These are phyloP conservation scores for Tribonema minus DNA, from an alignment of 108 stramenopile species.

Conservation along the genomic window DNA sequence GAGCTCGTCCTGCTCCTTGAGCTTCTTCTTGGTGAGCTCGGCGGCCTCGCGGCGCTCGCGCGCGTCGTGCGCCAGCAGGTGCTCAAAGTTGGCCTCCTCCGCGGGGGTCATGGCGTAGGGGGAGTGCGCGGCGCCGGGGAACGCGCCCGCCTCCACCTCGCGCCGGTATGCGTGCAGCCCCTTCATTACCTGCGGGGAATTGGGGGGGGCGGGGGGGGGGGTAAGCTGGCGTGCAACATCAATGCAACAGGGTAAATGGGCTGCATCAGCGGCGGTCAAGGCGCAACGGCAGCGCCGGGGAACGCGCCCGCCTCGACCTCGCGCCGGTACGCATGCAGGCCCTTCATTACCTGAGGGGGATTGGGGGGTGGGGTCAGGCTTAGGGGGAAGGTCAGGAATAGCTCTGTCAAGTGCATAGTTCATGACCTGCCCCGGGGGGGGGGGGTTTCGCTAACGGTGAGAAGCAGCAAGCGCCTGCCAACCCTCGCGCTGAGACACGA, in stretches of 20 bases:
- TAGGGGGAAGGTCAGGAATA: too few species aligned
- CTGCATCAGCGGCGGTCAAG: too few species aligned
- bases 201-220: too few species aligned
- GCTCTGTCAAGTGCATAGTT: too few species aligned
- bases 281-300: too few species aligned
- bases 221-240: too few species aligned
- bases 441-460: too few species aligned
- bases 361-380: too few species aligned
- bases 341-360: conserved; percentile 71
- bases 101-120: conserved; percentile 70
- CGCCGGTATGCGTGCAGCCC: conserved; percentile 78
- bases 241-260: too few species aligned
- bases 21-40: conserved; percentile 25
- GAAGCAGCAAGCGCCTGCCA: too few species aligned
- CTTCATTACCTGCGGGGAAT: conserved; percentile 60
- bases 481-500: too few species aligned
- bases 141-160: conserved; percentile 82
- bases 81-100: conserved; percentile 29
- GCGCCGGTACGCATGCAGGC: conserved; percentile 74
- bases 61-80: conserved; percentile 36
- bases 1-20: conserved; percentile 46
- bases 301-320: conserved; percentile 87
- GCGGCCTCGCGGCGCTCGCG: conserved; percentile 11
- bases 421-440: too few species aligned
- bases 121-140: conserved; percentile 80